These are phyloP conservation scores for Vaccinium darrowii DNA, from an alignment of 148 eudicot species.

Conservation along the genomic window DNA sequence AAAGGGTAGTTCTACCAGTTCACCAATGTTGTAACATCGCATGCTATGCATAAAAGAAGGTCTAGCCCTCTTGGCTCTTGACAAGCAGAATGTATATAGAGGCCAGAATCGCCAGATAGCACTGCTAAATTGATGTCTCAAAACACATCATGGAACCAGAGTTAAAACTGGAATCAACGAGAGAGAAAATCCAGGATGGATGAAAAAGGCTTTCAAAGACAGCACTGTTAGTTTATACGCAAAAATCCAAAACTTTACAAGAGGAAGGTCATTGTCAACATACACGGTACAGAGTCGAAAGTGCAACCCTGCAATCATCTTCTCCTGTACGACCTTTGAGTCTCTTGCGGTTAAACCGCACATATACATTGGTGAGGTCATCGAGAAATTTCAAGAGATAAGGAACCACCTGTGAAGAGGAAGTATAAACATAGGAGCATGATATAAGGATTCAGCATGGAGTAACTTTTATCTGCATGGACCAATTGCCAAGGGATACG, in stretches of 20 bases:
- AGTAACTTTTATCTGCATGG: neutral
- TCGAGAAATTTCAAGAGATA: constrained; percentile 84
- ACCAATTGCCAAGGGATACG: neutral
- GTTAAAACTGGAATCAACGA: neutral
- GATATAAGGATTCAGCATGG: neutral
- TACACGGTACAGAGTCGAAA: constrained; percentile 91
- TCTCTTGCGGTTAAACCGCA: constrained; percentile 93
- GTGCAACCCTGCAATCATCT: constrained; percentile 90
- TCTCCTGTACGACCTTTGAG: constrained; percentile 94
- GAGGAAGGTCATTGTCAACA: constrained; percentile 4
- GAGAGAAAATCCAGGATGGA: neutral
- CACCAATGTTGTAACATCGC: neutral
- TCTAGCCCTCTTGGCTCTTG: neutral
- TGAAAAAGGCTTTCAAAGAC: neutral
- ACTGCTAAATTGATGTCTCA: neutral
- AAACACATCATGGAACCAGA: neutral
- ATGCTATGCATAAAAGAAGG: neutral
- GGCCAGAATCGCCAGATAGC: neutral
- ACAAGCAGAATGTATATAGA: neutral
- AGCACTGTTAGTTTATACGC: neutral
- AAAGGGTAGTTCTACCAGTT: neutral
- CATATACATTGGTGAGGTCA: constrained; percentile 86
- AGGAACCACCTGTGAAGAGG: constrained; percentile 73
- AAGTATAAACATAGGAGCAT: constrained; percentile 9
- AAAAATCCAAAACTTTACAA: constrained; percentile 9